phyloP scores from a whole-genome alignment of 257 asterid genomes.

The Anisodus acutangulus region DNA sequence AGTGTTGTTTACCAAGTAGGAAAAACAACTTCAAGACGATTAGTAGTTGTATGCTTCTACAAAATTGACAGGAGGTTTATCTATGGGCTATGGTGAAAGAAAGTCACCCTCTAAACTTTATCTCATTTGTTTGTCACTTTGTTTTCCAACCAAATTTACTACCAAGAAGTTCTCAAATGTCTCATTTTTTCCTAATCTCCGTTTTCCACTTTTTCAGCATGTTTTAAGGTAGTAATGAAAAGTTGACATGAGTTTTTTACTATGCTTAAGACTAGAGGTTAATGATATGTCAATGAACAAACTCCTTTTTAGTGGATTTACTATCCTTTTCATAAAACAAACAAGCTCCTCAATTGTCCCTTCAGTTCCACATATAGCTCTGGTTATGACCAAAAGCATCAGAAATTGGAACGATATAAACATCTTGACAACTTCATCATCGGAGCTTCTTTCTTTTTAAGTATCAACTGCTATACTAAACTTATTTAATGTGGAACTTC shows the following conservation, averaged over 20 bases:
- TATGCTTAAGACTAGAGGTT: background rate
- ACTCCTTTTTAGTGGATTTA: background rate
- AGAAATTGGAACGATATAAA: conserved; percentile 65
- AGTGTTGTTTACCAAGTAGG: too few species aligned
- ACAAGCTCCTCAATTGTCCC: conserved; percentile 73
- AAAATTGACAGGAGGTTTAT: too few species aligned
- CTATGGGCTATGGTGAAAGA: too few species aligned
- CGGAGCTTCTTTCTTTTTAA: background rate
- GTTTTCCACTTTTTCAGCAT: background rate
- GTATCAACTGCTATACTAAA: background rate
- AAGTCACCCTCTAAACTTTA: background rate
- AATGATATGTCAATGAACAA: background rate
- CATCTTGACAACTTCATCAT: conserved; percentile 51
- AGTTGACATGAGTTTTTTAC: background rate
- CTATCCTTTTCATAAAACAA: background rate
- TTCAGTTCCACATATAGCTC: conserved; percentile 58
- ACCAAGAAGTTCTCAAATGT: background rate
- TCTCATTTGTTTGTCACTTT: background rate
- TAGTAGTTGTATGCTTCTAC: too few species aligned
- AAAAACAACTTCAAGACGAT: too few species aligned
- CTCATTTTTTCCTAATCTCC: background rate
- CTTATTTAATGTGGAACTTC: conserved; percentile 10
- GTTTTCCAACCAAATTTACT: background rate
- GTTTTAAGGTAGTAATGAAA: background rate
- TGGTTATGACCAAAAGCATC: conserved; percentile 45